Conservation (phyloP, 2,329 filamentous ascomycete genomes). For the Sporothrix globosa region DNA sequence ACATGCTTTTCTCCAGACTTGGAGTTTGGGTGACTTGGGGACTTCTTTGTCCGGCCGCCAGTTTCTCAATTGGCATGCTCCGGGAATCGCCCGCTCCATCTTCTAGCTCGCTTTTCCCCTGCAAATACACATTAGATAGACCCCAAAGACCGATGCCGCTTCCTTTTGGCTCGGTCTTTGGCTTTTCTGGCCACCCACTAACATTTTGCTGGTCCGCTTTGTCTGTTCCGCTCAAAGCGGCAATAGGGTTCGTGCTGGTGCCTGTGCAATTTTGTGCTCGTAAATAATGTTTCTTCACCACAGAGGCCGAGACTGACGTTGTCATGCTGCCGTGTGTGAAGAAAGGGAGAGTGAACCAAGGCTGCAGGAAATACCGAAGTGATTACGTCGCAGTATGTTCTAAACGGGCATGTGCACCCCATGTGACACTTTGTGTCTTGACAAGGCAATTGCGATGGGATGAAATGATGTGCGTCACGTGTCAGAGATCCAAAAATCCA, state of each 20-base stretch:
- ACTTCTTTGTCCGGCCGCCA: neutral
- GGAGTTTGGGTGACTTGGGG: neutral
- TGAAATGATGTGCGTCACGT: constrained; percentile 15
- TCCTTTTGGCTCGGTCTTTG: neutral
- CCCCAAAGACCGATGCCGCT: constrained; percentile 8
- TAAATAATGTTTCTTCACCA: neutral
- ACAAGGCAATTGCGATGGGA: constrained; percentile 1
- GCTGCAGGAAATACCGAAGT: neutral
- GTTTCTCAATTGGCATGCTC: constrained; percentile 5
- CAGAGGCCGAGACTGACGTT: neutral
- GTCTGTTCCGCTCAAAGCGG: constrained; percentile 24
- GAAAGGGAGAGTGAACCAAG: neutral
- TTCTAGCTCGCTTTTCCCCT: neutral
- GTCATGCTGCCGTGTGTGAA: neutral
- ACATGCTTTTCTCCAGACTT: constrained; percentile 12
- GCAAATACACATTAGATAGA: neutral
- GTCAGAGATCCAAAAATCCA: constrained; percentile 1
- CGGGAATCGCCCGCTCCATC: constrained; percentile 12
- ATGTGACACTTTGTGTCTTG: neutral
- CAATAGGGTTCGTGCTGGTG: constrained; percentile 24
- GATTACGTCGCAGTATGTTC: neutral
- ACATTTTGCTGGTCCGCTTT: neutral
- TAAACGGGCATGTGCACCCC: neutral
- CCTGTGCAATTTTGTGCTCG: neutral
- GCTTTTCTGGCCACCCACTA: neutral